Percentiles rank a stretch among this genome's conserved stretches.
These are phyloP conservation scores for Eutypella sp. DNA, from an alignment of 2,329 filamentous ascomycete species.

Conservation along the genomic window DNA sequence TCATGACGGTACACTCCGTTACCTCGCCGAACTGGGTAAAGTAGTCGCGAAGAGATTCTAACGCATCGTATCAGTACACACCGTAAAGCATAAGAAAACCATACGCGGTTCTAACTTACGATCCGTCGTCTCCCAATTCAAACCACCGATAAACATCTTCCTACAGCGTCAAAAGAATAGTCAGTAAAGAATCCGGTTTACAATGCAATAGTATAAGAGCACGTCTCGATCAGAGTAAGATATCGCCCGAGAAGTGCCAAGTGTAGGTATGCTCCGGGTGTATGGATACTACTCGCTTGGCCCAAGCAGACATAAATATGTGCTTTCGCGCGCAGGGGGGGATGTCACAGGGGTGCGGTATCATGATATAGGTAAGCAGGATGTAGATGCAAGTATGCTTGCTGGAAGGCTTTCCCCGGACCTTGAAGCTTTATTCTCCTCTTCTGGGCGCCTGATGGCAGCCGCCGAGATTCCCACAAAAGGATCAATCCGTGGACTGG, in stretches of 20 bases:
- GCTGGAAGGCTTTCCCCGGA: conserved; percentile 9
- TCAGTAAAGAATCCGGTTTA: conserved; percentile 15
- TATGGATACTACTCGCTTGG: too few relatives aligned
- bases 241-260: not conserved
- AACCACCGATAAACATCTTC: conserved; percentile 98
- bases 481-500: conserved; percentile 8
- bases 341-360: too few relatives aligned
- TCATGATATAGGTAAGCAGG: too few relatives aligned
- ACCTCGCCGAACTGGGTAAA: conserved; percentile 98
- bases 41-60: conserved; percentile 94
- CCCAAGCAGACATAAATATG: too few relatives aligned
- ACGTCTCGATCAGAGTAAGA: too few relatives aligned
- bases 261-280: not conserved
- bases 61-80: conserved; percentile 8
- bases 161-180: conserved; percentile 47
- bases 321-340: too few relatives aligned
- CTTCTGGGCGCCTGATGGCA: conserved; percentile 16
- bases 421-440: conserved; percentile 12
- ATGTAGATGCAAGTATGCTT: too few relatives aligned
- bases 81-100: not conserved
- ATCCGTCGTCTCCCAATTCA: conserved; percentile 99
- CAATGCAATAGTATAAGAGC: conserved; percentile 7
- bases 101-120: conserved; percentile 53
- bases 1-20: conserved; percentile 98
- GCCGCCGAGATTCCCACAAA: conserved; percentile 9